These are phyloP conservation scores for Dioscorea cayenensis DNA, from an alignment of 116 monocot species.

Conservation along the genomic window DNA sequence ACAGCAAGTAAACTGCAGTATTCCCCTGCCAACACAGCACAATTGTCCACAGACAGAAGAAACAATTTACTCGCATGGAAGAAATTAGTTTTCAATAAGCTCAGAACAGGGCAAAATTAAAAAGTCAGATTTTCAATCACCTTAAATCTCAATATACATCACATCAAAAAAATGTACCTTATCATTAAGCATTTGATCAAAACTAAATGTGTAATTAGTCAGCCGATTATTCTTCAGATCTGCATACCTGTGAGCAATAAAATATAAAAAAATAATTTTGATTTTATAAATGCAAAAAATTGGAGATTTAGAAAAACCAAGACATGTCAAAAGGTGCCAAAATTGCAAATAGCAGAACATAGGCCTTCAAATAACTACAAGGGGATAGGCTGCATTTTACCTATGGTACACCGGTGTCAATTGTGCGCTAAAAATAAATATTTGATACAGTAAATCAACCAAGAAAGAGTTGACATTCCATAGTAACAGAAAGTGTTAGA, in stretches of 20 bases:
- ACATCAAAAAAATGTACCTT: slow-evolving; percentile 39
- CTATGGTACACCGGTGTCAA: background rate
- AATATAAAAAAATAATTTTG: background rate
- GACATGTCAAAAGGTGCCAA: background rate
- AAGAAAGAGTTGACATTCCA: too few species aligned
- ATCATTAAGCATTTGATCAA: slow-evolving; percentile 94
- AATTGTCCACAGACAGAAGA: too few species aligned
- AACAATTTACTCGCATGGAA: too few species aligned
- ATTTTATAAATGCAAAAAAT: background rate
- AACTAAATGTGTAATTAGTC: slow-evolving; percentile 93
- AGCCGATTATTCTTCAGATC: slow-evolving; percentile 95
- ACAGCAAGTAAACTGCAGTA: slow-evolving; percentile 94
- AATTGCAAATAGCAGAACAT: background rate
- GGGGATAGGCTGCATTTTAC: too few species aligned
- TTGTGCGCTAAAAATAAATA: background rate
- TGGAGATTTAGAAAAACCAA: background rate
- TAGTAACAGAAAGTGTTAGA: too few species aligned
- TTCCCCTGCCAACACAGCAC: slow-evolving; percentile 53
- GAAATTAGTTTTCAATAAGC: too few species aligned
- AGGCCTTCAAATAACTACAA: too few species aligned
- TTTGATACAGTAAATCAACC: too few species aligned
- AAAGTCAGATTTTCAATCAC: too few species aligned
- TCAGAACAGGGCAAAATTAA: too few species aligned
- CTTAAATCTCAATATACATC: too few species aligned
- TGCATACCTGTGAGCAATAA: slow-evolving; percentile 68